Evolutionary conservation across 495 filamentous ascomycete genomes (phyloP).

Genomic region (Lophiotrema nucula): DNA sequence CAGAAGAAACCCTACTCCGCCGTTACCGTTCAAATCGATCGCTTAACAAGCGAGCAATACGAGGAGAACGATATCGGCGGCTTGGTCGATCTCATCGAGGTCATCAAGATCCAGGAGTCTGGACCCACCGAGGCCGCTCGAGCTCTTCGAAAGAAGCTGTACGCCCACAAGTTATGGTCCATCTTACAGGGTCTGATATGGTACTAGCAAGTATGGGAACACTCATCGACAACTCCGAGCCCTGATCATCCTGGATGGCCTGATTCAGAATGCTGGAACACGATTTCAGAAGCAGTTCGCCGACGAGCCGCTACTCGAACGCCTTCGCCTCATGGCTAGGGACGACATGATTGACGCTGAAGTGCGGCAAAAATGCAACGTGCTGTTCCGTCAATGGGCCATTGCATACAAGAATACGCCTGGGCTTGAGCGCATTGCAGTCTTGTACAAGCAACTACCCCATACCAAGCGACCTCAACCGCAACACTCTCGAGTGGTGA

Average conservation of each 20-base stretch:
- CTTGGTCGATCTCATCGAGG: constrained; percentile 90
- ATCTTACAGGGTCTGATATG: neutral
- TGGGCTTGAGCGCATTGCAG: constrained; percentile 76
- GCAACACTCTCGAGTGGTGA: constrained; percentile 75
- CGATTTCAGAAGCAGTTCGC: constrained; percentile 85
- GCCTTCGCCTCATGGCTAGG: constrained; percentile 81
- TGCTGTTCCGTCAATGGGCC: constrained; percentile 87
- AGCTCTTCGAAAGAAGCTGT: constrained; percentile 95
- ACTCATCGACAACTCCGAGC: constrained; percentile 88
- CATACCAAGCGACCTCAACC: constrained; percentile 62
- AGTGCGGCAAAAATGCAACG: constrained; percentile 81
- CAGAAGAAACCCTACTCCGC: constrained; percentile 94
- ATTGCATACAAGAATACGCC: constrained; percentile 74
- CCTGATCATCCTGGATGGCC: constrained; percentile 83
- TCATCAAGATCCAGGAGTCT: constrained; percentile 81
- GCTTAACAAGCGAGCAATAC: constrained; percentile 83
- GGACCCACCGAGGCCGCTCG: constrained; percentile 89
- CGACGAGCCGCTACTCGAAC: constrained; percentile 91
- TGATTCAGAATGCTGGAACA: constrained; percentile 91
- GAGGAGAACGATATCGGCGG: constrained; percentile 89
- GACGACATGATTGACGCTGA: constrained; percentile 80
- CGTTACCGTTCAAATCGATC: constrained; percentile 90
- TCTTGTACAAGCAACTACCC: constrained; percentile 76
- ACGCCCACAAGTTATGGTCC: constrained; percentile 32
- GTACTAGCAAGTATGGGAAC: constrained; percentile 81